Base-by-base conservation (phyloP, 257 asterid genomes). In the Salvia rosmarinus region DNA sequence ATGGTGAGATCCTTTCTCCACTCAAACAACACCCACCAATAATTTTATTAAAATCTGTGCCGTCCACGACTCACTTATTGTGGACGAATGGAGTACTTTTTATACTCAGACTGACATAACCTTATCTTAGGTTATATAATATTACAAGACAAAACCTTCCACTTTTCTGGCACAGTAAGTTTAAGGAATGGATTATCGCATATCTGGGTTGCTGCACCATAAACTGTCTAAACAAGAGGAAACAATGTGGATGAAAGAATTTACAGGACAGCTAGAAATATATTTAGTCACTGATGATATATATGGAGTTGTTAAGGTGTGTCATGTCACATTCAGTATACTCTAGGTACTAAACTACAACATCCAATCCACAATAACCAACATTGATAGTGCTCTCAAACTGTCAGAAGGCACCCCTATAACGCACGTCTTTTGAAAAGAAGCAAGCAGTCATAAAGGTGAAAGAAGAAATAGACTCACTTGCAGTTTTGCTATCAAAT, bases 401-500 rank as follows among this genome's bases (percentile, higher is more conserved):
- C 28, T 23, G 23, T 66, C 47, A 46, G 17, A n/a, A 47, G 50
- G 32, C 44, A 66, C 46, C 56, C 30, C 17, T 8, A 10, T 47
- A 55, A n/a, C 56, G 6, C 25, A 17, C 42, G 51, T 7, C n/a
- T 66, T 40, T 54, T 20, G 50, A 61, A 78, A 76, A 57, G 70
- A 65, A 8, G 59, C 28, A 64, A 63, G 43, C 44, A 69, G 16
- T 30, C 82, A 59, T 67, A 68, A 71, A 47, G 74, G 58, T 64
- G 68, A 77, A 46, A 58, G 25, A 67, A 73, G 47, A 52, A 86
- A 58, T 47, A 72, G 64, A 68, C 96, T 76, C 72, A 94, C 99
- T 51, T 66, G 87, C 82, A 79, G 93, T 83, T 89, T 94, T 94
- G 83, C 93, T 85, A 85, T 91, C 95, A 79, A 82, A 86, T 49